A percentile compares a stretch with the other conserved stretches of the same genome.
Conservation (phyloP, 352 stramenopile genomes). For the Globisporangium orthogonon region DNA sequence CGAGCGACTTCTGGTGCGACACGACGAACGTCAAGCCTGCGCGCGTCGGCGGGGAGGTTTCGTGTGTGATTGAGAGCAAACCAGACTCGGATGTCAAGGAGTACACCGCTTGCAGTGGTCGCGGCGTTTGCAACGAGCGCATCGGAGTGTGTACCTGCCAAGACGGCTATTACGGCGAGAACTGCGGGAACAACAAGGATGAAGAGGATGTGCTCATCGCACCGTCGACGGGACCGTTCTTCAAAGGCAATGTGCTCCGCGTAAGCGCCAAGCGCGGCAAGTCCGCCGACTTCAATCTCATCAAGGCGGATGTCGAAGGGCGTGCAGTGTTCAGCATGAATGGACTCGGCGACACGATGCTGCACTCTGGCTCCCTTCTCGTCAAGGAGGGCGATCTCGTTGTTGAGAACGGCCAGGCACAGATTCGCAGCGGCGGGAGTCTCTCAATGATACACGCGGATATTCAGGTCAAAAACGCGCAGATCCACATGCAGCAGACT, state of each 20-base stretch:
- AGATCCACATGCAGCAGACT: constrained; percentile 26
- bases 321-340: constrained; percentile 57
- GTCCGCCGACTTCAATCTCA: constrained; percentile 58
- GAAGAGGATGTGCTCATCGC: constrained; percentile 52
- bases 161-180: constrained; percentile 59
- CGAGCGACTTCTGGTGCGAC: constrained; percentile 57
- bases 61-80: constrained; percentile 42
- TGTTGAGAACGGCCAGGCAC: constrained; percentile 31
- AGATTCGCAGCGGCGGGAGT: constrained; percentile 26
- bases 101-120: constrained; percentile 55
- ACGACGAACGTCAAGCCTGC: constrained; percentile 22
- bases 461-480: constrained; percentile 36
- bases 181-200: constrained; percentile 62
- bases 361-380: constrained; percentile 35
- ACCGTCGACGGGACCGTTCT: constrained; percentile 46
- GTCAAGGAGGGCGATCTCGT: constrained; percentile 46
- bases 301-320: constrained; percentile 48
- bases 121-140: constrained; percentile 41
- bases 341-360: constrained; percentile 32
- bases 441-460: constrained; percentile 43
- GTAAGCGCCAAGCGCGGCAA: constrained; percentile 36
- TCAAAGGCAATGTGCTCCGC: constrained; percentile 59
- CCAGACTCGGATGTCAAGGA: constrained; percentile 34
- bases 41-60: constrained; percentile 9
- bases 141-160: constrained; percentile 53